phyloP scores from a whole-genome alignment of 2,329 filamentous ascomycete species.

The Penicillium sp. region DNA sequence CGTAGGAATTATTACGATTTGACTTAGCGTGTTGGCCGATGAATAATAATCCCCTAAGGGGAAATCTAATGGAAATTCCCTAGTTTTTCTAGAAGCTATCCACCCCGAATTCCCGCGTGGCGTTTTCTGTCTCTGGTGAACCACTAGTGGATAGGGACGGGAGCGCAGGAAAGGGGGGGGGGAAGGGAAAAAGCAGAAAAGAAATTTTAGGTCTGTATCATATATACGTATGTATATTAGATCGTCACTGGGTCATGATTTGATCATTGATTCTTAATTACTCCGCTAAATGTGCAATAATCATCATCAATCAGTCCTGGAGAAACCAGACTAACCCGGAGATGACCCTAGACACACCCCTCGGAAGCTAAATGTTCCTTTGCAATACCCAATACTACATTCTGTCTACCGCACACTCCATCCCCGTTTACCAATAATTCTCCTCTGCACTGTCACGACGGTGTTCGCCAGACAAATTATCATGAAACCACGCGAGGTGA shows the following conservation, averaged over 20 bases:
- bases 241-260: neutral
- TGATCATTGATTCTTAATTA: neutral
- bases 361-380: conserved; percentile 10
- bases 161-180: conserved; percentile 4
- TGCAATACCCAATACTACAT: neutral
- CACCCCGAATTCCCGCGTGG: conserved; percentile 27
- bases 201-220: neutral
- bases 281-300: neutral
- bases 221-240: neutral
- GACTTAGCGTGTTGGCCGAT: conserved; percentile 16
- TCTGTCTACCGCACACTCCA: neutral
- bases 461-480: conserved; percentile 21
- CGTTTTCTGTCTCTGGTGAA: conserved; percentile 17
- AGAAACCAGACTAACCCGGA: neutral
- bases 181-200: neutral
- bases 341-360: conserved; percentile 12
- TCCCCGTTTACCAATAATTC: conserved; percentile 17
- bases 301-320: neutral
- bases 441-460: conserved; percentile 12
- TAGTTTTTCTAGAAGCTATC: conserved; percentile 37
- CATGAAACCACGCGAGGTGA: conserved; percentile 36
- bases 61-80: conserved; percentile 34
- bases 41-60: conserved; percentile 31
- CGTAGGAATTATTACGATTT: conserved; percentile 34
- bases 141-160: conserved; percentile 23